Conservation (phyloP, 768 basidiomycete genomes). For the Leucocoprinus sp. region DNA sequence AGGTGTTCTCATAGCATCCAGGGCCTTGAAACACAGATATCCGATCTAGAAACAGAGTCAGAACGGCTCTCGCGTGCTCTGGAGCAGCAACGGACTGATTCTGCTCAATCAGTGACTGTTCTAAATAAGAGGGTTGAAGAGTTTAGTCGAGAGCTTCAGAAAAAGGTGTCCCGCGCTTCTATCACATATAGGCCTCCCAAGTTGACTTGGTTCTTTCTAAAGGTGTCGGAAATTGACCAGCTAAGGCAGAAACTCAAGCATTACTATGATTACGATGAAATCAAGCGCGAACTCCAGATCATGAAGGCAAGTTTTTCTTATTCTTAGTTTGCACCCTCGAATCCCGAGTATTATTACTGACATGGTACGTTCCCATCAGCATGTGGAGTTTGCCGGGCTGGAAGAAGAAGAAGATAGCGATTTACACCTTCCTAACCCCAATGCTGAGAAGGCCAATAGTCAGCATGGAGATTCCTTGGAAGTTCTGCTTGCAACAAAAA, state of each 20-base stretch:
- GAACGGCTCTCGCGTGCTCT: conserved; percentile 61
- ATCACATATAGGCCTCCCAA: conserved; percentile 1
- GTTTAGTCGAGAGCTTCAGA: conserved; percentile 47
- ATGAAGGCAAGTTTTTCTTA: conserved; percentile 66
- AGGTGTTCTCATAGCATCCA: conserved; percentile 42
- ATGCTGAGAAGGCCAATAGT: conserved; percentile 73
- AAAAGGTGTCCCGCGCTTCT: conserved; percentile 30
- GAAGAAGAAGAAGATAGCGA: conserved; percentile 56
- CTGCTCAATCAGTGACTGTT: conserved; percentile 37
- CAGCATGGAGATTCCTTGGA: conserved; percentile 82
- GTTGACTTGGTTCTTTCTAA: conserved; percentile 2
- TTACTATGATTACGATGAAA: conserved; percentile 88
- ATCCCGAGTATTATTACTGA: neutral
- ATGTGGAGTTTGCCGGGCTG: conserved; percentile 90
- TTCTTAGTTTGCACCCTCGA: neutral
- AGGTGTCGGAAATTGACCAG: conserved; percentile 60
- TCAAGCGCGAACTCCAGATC: conserved; percentile 96
- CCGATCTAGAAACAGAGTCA: conserved; percentile 69
- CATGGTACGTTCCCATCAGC: conserved; percentile 37
- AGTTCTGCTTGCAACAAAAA: conserved; percentile 85
- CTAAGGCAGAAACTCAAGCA: conserved; percentile 63
- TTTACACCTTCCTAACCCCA: conserved; percentile 78
- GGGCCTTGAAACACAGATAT: conserved; percentile 62
- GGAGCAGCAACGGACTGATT: conserved; percentile 47
- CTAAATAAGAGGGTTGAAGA: conserved; percentile 54